These are phyloP conservation scores for Diaporthe vaccinii DNA, from an alignment of 2,329 filamentous ascomycete species.

Conservation along the genomic window DNA sequence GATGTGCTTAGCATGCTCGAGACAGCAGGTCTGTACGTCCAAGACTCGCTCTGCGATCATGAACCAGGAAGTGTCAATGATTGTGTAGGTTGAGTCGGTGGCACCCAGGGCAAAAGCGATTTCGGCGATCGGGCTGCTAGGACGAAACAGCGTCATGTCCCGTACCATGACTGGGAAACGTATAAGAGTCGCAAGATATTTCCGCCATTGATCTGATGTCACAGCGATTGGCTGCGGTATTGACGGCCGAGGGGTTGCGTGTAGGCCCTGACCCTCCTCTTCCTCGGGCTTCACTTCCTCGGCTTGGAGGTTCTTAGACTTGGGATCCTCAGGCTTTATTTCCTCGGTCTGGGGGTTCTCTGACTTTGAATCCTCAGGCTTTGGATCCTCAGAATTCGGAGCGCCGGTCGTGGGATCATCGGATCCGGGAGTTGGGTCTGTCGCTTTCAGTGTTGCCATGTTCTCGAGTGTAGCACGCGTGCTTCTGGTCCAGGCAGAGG, in stretches of 20 bases:
- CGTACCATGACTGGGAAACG: slow-evolving; percentile 1
- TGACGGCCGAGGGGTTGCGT: too few species aligned
- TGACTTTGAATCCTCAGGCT: neutral
- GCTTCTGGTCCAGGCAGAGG: neutral
- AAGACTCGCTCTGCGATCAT: slow-evolving; percentile 12
- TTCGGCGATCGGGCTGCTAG: neutral
- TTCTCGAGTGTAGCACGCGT: neutral
- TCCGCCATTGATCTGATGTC: neutral
- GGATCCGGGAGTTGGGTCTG: neutral
- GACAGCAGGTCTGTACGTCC: neutral
- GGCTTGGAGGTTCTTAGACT: too few species aligned
- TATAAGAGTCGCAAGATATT: neutral
- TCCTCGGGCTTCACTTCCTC: neutral
- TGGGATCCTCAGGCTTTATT: neutral
- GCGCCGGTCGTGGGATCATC: too few species aligned
- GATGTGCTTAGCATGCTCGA: neutral
- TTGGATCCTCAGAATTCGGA: neutral
- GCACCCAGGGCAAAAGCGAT: neutral
- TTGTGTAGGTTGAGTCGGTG: neutral
- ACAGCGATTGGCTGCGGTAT: neutral
- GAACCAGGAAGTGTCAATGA: neutral
- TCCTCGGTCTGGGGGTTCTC: too few species aligned
- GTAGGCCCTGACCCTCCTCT: neutral
- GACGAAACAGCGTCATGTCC: neutral
- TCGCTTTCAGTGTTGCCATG: neutral